Base-by-base conservation (phyloP, 2,329 filamentous ascomycete species). In the Macrophomina pseudophaseolina region DNA sequence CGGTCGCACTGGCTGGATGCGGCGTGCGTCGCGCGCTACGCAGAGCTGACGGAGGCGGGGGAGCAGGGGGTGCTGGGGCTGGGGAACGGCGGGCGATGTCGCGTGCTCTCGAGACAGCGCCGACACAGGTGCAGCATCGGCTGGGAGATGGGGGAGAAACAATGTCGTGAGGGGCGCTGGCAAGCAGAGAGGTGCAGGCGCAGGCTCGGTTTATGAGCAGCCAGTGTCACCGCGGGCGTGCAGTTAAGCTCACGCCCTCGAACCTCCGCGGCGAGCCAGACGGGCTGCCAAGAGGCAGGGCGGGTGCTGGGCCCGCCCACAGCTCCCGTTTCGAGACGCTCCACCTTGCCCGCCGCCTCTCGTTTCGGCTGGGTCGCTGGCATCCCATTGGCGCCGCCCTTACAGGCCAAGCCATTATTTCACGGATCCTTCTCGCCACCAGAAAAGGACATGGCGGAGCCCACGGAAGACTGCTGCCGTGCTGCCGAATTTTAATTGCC, bases 81-180 rank as follows among this genome's bases (percentile, higher is more conserved):
- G 49, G 18, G 30, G 53, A 52, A 40, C 64, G 64, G 63, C 51
- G 63, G 63, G 46, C 51, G 46, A 16, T 46, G 64, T 66, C 64
- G 64, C 54, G 53, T 66, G 53, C 53, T 49, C 54, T n/a, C 6
- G 9, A 11, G 23, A 46, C 42, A 42, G 28, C 28, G 28, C 30
- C 32, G 12, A 59, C 46, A 44, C 53, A 60, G 53, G 64, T 53
- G 54, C 53, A 60, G 64, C 64, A 66, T 66, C 46, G 52, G 38
- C 11, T 18, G 35, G 33, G n/a, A 42, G 30, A 23, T 58, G 51
- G 6, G 16, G 40, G 28, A 46, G 28, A 46, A 14, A 30, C 30
- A 32, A 12, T 14, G 52, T 32, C 44, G 62, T 14, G 62, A 64
- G 44, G 42, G 30, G 42, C 58, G 58, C 42, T 28, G 58, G 30